A percentile compares a stretch with the other conserved stretches of the same genome.
Evolutionary conservation across 164 flowering plant species (phyloP).

Genomic region (Tetracentron sinense): DNA sequence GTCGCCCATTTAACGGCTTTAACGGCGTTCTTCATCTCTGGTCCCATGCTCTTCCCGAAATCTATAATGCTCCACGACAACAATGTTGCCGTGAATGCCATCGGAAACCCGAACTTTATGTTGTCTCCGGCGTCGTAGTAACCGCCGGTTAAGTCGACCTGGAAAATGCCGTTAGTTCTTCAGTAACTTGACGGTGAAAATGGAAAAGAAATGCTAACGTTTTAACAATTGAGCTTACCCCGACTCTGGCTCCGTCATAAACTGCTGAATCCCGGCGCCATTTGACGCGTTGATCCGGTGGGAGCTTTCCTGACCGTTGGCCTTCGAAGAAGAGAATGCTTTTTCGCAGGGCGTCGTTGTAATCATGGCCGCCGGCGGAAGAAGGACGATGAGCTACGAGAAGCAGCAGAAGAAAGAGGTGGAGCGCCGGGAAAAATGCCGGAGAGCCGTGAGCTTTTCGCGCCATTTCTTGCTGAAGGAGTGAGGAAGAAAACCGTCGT

Average conservation of each 20-base stretch:
- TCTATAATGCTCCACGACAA: conserved; percentile 85
- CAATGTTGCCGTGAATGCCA: conserved; percentile 86
- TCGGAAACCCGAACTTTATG: conserved; percentile 88
- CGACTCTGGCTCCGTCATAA: conserved; percentile 70
- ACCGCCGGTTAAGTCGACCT: conserved; percentile 81
- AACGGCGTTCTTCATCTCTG: conserved; percentile 60
- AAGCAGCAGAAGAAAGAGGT: conserved; percentile 23
- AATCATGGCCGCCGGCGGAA: conserved; percentile 42
- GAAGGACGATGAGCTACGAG: conserved; percentile 3
- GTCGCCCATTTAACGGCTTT: conserved; percentile 76
- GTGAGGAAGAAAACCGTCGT: background rate
- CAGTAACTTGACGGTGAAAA: background rate
- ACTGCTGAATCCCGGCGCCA: conserved; percentile 90
- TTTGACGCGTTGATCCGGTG: conserved; percentile 66
- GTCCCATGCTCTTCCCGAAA: conserved; percentile 59
- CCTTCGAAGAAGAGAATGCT: conserved; percentile 96
- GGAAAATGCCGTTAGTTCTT: conserved; percentile 8
- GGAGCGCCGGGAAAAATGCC: conserved; percentile 16
- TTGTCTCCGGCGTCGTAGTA: conserved; percentile 98
- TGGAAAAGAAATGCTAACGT: background rate
- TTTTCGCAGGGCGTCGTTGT: conserved; percentile 72
- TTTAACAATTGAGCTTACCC: conserved; percentile 36
- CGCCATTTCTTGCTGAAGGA: conserved; percentile 45
- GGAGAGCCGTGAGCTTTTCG: conserved; percentile 24
- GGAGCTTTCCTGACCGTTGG: conserved; percentile 86